These are phyloP conservation scores for Zalerion maritima DNA, from an alignment of 495 filamentous ascomycete genomes.

Conservation along the genomic window DNA sequence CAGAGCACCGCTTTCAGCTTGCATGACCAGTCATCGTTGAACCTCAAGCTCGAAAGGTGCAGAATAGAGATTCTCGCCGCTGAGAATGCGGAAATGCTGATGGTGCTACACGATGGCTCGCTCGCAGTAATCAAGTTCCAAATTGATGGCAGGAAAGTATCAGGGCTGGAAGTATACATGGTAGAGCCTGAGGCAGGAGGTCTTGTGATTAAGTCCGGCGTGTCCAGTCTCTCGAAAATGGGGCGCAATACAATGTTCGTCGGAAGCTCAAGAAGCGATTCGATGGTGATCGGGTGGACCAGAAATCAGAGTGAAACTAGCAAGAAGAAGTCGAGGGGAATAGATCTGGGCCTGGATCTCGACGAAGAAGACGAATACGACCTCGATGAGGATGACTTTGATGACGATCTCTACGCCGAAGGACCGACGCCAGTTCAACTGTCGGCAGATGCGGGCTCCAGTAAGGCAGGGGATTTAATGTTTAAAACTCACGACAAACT, in stretches of 20 bases:
- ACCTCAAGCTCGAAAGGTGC: conserved; percentile 70
- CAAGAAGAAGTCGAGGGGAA: conserved; percentile 30
- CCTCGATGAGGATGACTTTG: conserved; percentile 39
- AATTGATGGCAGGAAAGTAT: conserved; percentile 85
- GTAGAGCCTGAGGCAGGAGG: conserved; percentile 47
- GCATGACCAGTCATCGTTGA: conserved; percentile 69
- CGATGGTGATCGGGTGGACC: conserved; percentile 66
- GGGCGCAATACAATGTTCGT: conserved; percentile 64
- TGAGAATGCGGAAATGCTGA: conserved; percentile 64
- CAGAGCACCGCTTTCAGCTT: conserved; percentile 64
- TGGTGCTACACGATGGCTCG: conserved; percentile 66
- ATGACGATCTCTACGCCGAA: conserved; percentile 58
- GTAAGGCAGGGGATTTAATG: conserved; percentile 44
- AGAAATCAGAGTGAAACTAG: conserved; percentile 37
- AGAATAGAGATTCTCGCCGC: conserved; percentile 57
- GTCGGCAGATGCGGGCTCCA: conserved; percentile 11
- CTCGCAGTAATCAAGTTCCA: conserved; percentile 67
- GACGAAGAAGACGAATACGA: conserved; percentile 45
- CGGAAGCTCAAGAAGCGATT: conserved; percentile 74
- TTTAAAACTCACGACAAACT: conserved; percentile 69
- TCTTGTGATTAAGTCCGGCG: conserved; percentile 41
- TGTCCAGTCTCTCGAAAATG: conserved; percentile 55
- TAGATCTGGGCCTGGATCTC: conserved; percentile 18
- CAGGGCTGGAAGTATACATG: conserved; percentile 56
- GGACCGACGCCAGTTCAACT: conserved; percentile 28